These are phyloP conservation scores for Lathyrus aphaca DNA, from an alignment of 306 rosid species.

Conservation along the genomic window DNA sequence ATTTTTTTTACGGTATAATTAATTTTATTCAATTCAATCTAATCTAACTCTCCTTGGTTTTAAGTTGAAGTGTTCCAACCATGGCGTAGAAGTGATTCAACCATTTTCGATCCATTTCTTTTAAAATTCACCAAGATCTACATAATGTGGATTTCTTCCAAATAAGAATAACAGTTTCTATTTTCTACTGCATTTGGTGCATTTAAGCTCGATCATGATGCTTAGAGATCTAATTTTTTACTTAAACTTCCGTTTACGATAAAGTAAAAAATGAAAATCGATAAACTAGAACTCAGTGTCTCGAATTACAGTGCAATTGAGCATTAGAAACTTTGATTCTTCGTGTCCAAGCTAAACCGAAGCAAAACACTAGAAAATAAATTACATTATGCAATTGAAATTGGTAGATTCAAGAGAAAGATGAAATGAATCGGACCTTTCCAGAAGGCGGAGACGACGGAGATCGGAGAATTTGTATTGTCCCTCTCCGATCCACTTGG, in stretches of 20 bases:
- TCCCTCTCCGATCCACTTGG: constrained; percentile 70
- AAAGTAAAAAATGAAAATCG: not conserved
- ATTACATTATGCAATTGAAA: not conserved
- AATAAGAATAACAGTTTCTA: not conserved
- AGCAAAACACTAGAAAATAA: constrained; percentile 1
- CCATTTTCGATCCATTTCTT: not conserved
- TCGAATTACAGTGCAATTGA: constrained; percentile 8
- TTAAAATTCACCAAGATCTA: not conserved
- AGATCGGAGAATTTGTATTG: constrained; percentile 67
- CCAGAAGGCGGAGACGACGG: constrained; percentile 83
- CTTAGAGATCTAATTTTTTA: not conserved
- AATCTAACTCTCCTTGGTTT: not conserved
- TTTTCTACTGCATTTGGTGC: not conserved
- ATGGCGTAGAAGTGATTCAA: not conserved
- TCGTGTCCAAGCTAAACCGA: not conserved
- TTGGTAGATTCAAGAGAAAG: not conserved
- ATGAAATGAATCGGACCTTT: constrained; percentile 54
- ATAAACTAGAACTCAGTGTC: not conserved
- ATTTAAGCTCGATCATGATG: not conserved
- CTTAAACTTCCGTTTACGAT: not conserved
- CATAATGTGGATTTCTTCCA: not conserved
- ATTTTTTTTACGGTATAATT: not conserved
- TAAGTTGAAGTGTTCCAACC: not conserved
- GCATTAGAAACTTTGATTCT: not conserved
- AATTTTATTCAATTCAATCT: constrained; percentile 9